Evolutionary conservation across 2,329 filamentous ascomycete genomes (phyloP), one percentile per base, ranked within the genome.

Genomic region (Pseudogymnoascus sp.): DNA sequence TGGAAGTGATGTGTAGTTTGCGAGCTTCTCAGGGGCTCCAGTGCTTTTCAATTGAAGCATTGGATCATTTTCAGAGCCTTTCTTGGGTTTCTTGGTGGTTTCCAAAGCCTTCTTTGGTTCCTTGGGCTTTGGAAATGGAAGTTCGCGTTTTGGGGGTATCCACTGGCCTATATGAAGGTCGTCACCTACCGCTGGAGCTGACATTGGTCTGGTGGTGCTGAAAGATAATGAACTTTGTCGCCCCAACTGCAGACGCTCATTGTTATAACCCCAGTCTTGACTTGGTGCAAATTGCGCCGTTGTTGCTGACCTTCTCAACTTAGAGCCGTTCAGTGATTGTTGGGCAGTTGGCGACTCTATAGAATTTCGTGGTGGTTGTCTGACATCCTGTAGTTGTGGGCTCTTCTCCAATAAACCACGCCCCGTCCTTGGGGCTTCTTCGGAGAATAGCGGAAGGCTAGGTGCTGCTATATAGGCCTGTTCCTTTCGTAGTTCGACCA

Each of bases 91-190:
- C 31, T 17, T n/a, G 11, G n/a, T 6, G 6, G 26, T 33, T 13
- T 56, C 29, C 11, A 21, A 21, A 21, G 21, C 13, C 17, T 46
- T 64, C 40, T 15, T 60, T 19, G 35, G 15, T 15, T 61, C 40
- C 60, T 53, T 65, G 13, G 63, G 42, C 17, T 63, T 69, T 4
- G 64, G 63, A 26, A 72, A 72, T 3, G 72, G 71, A n/a, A 72
- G 63, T 46, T 67, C 63, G 53, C 68, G 66, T 62, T 61, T 69
- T 23, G 71, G 70, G 15, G 71, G 70, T 56, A 71, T 66, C 50
- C 60, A 62, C 65, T 64, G 11, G 42, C 37, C 21, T 9, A 13
- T 9, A 44, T 29, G 60, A 60, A 21, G 53, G 64, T 35, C 63
- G 44, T 10, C 33, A 21, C 50, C 21, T 26, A 64, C 40, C 5